Evolutionary conservation across 257 asterid genomes (phyloP), one percentile per base, ranked within the genome.

Genomic region (Coffea canephora): DNA sequence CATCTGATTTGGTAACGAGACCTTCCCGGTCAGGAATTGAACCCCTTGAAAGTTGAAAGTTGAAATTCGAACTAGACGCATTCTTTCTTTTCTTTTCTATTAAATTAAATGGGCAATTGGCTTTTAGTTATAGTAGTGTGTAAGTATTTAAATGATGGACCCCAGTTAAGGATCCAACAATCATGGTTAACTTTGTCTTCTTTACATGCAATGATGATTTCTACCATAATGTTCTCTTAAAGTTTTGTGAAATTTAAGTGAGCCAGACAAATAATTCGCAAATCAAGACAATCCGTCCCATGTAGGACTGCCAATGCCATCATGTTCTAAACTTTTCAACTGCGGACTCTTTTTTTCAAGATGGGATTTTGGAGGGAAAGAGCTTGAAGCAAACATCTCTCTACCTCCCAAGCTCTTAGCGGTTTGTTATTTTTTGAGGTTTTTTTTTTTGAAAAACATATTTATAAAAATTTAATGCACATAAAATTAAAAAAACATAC

Each of bases 171-270:
- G 64, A 15, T 76, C 46, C 2, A 15, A 34, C 3, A 67, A 34
- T 34, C 34, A 67, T 67, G n/a, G 23, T 16, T 67, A 27, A 57
- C 25, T 27, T 80, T 82, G 79, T 78, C 77, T 25, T 67, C 2
- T 73, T 83, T 55, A 68, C 18, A 59, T 36, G 82, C 79, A 81
- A 84, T 78, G 76, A 84, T 77, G 77, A 43, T 31, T 55, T 36
- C 52, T 9, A 39, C 76, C 23, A 49, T 52, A 54, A 80, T 14
- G 21, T 15, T 45, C 36, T 0, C 25, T 65, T 0, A 79, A 79
- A 65, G 39, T 57, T 54, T 75, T 55, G 19, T 79, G 80, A 79
- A 83, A 71, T 79, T 71, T 19, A 78, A 68, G 80, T 49, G 81
- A 76, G 45, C 73, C 48, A 67, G 75, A 75, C 80, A 82, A 74